Evolutionary conservation across 495 filamentous ascomycete genomes (phyloP).

Genomic region (Penicillium nucicola): DNA sequence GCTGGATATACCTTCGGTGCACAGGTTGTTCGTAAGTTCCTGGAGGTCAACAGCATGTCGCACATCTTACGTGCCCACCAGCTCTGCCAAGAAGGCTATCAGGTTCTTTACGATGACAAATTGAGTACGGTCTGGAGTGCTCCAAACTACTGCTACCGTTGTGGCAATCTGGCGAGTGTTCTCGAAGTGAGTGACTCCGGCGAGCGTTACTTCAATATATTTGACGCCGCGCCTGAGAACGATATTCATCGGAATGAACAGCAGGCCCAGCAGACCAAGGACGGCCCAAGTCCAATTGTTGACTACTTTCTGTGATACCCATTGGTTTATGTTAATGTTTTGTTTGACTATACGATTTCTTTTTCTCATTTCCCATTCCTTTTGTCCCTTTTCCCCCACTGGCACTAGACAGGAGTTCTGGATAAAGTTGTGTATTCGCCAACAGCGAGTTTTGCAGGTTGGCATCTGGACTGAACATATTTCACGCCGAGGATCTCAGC

Average conservation of each 20-base stretch:
- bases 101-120: conserved; percentile 90
- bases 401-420: conserved; percentile 33
- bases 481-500: conserved; percentile 5
- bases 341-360: conserved; percentile 1
- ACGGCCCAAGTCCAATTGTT: conserved; percentile 59
- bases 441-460: conserved; percentile 16
- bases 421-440: conserved; percentile 27
- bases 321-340: conserved; percentile 20
- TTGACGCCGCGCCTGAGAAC: conserved; percentile 94
- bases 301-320: conserved; percentile 72
- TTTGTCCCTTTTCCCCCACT: conserved; percentile 9
- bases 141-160: conserved; percentile 94
- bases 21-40: conserved; percentile 95
- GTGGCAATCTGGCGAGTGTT: conserved; percentile 95
- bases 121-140: conserved; percentile 97
- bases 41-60: conserved; percentile 93
- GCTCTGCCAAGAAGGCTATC: conserved; percentile 95
- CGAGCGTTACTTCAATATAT: conserved; percentile 93
- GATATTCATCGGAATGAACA: conserved; percentile 79
- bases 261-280: conserved; percentile 55
- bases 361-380: conserved; percentile 9
- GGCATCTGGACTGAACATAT: conserved; percentile 17
- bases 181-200: conserved; percentile 91
- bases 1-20: conserved; percentile 97
- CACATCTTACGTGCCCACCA: conserved; percentile 97